Base-by-base conservation (phyloP, 2,329 filamentous ascomycete species). In the Calycina herbarum region DNA sequence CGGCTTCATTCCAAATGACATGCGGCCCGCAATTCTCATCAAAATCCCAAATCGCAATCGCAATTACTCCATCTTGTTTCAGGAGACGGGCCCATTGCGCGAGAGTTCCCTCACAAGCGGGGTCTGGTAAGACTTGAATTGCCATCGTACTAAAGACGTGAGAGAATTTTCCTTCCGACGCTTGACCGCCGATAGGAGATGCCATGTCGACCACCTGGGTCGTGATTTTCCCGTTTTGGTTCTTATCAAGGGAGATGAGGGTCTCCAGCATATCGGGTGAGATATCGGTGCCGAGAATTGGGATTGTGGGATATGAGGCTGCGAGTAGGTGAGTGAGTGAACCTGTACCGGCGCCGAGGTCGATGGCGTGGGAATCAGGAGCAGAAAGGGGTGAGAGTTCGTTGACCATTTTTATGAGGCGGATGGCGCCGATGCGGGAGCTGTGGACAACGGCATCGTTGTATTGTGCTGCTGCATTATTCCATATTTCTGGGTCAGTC, bases 71-170 rank as follows among this genome's bases (percentile, higher is more conserved):
- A 20, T 51, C 38, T 17, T 59, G 51, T n/a, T 10, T 40, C 17
- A 65, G 38, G 10, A 65, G 42, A 17, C 38, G 31, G n/a, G 59
- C 27, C 63, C 63, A 65, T 31, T 58, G 17, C 3, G 15, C 29
- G n/a, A 65, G 48, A 5, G 51, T 58, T 8, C 59, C 48, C 7
- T 61, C 42, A 8, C 2, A 31, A 15, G 59, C 35, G 11, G 63
- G 59, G 7, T 62, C 63, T 8, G 51, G 59, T 17, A 65, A 35
- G 24, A 58, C 10, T 58, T 65, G 63, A 38, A 65, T 56, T 29
- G 63, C 63, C 59, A 65, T 62, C 24, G 63, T 65, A n/a, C 63
- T 61, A 57, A 65, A 65, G 6, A 65, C 59, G 20, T 65, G 64
- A 13, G 59, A 58, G 54, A 65, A 65, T 20, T 45, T 13, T 10